phyloP scores from a whole-genome alignment of 2,329 filamentous ascomycete genomes.

The Diaporthe australafricana region DNA sequence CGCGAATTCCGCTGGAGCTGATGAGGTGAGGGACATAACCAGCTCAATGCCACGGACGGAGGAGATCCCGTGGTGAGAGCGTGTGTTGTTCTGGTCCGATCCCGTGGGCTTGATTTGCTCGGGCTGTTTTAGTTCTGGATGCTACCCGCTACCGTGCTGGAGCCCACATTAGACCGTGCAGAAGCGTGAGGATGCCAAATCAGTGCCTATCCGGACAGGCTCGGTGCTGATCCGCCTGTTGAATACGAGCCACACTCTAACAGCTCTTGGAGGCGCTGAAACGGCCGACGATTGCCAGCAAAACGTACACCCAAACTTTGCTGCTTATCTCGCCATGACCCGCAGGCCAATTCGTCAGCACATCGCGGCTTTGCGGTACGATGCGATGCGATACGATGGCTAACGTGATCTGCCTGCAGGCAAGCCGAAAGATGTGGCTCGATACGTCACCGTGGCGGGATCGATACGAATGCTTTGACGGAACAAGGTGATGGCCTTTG shows the following conservation, averaged over 20 bases:
- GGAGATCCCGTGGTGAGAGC: not conserved
- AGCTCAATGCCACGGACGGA: not conserved
- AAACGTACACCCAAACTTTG: conserved; percentile 2
- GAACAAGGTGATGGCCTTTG: conserved; percentile 2
- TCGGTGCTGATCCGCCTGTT: not conserved
- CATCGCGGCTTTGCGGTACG: conserved; percentile 5
- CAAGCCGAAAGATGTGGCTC: not conserved
- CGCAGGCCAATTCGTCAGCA: conserved; percentile 19
- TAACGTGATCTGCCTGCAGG: not conserved
- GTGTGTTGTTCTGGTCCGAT: not conserved
- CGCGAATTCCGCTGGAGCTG: not conserved
- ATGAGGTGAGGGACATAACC: not conserved
- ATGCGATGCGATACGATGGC: conserved; percentile 2
- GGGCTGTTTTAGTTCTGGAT: conserved; percentile 20
- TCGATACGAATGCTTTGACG: conserved; percentile 9
- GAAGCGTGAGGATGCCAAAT: conserved; percentile 25
- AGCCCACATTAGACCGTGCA: conserved; percentile 33
- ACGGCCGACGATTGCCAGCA: conserved; percentile 9
- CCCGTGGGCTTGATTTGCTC: conserved; percentile 5
- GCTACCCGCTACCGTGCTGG: conserved; percentile 7
- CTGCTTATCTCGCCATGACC: conserved; percentile 18
- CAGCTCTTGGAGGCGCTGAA: conserved; percentile 13
- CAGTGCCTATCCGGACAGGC: conserved; percentile 16
- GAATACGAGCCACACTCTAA: conserved; percentile 34
- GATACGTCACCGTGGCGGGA: conserved; percentile 6